Percentiles rank a stretch among this genome's conserved stretches.
Conservation (phyloP, 306 rosid species). For the Sesbania bispinosa region DNA sequence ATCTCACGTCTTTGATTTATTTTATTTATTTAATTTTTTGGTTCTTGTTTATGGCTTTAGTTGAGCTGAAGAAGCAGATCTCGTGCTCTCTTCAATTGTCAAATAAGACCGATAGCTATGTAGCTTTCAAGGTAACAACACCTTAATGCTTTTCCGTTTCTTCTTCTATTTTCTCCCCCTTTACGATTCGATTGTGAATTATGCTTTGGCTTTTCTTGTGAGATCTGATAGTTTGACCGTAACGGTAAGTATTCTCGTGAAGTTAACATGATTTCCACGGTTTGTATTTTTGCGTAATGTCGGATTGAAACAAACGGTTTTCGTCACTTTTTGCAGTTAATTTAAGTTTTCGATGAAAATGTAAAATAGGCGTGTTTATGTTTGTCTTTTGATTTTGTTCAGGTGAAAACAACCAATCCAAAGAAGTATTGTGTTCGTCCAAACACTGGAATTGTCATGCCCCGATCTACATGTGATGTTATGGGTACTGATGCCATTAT, state of each 20-base stretch:
- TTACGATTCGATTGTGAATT: background rate
- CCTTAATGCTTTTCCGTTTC: background rate
- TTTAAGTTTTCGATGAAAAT: background rate
- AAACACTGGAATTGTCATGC: constrained; percentile 85
- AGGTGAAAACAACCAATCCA: constrained; percentile 98
- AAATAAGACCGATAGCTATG: constrained; percentile 83
- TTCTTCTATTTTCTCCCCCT: background rate
- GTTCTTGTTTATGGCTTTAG: constrained; percentile 15
- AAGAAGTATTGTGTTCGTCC: constrained; percentile 99
- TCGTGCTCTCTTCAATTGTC: constrained; percentile 86
- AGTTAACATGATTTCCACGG: background rate
- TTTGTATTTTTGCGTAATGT: constrained; percentile 8
- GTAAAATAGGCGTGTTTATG: constrained; percentile 10
- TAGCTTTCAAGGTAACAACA: constrained; percentile 99
- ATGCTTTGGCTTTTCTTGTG: background rate
- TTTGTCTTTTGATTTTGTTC: constrained; percentile 22
- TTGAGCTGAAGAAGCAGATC: constrained; percentile 99
- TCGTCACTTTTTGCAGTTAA: background rate
- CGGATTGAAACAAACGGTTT: background rate
- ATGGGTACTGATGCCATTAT: constrained; percentile 51
- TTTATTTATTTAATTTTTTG: background rate
- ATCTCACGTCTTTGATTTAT: background rate
- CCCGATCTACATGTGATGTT: constrained; percentile 84
- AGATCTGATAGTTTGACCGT: constrained; percentile 19
- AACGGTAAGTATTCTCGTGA: background rate